phyloP scores from a whole-genome alignment of 352 stramenopile species.

The Hyaloperonospora arabidopsidis region DNA sequence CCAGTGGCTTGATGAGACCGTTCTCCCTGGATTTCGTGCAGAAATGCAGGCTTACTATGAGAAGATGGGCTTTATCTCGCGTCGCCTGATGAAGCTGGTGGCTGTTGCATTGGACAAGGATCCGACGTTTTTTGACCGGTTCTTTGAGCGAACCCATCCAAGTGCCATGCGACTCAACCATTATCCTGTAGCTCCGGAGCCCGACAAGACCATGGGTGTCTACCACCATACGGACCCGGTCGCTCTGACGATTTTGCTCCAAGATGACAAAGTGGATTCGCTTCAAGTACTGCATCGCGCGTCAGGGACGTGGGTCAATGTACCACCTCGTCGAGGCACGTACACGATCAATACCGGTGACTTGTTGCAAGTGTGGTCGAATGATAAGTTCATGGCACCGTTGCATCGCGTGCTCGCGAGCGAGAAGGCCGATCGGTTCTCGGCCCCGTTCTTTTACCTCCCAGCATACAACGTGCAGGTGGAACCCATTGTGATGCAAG shows the following conservation, averaged over 20 bases:
- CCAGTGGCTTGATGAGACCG: not conserved
- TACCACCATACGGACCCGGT: slow-evolving; percentile 1
- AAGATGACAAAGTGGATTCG: slow-evolving; percentile 1
- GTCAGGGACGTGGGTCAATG: not conserved
- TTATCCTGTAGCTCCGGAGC: not conserved
- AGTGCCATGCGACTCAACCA: slow-evolving; percentile 2
- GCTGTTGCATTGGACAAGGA: not conserved
- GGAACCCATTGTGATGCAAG: not conserved
- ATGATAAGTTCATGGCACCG: slow-evolving; percentile 1
- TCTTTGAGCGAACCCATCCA: not conserved
- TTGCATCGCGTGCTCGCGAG: slow-evolving; percentile 1
- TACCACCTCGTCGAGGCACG: not conserved
- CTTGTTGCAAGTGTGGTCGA: slow-evolving; percentile 2
- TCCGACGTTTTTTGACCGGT: not conserved
- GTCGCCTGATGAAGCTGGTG: not conserved
- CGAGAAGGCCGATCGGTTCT: not conserved
- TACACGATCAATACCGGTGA: slow-evolving; percentile 1
- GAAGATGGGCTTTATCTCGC: not conserved
- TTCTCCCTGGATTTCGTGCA: not conserved
- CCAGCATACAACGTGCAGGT: not conserved
- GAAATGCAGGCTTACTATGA: not conserved
- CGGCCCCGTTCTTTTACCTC: slow-evolving; percentile 1
- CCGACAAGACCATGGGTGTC: slow-evolving; percentile 1
- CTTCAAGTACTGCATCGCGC: not conserved
- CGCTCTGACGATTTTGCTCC: not conserved